Evolutionary conservation across 2,329 filamentous ascomycete genomes (phyloP), one percentile per base, ranked within the genome.

Genomic region (Lachnellula arida): DNA sequence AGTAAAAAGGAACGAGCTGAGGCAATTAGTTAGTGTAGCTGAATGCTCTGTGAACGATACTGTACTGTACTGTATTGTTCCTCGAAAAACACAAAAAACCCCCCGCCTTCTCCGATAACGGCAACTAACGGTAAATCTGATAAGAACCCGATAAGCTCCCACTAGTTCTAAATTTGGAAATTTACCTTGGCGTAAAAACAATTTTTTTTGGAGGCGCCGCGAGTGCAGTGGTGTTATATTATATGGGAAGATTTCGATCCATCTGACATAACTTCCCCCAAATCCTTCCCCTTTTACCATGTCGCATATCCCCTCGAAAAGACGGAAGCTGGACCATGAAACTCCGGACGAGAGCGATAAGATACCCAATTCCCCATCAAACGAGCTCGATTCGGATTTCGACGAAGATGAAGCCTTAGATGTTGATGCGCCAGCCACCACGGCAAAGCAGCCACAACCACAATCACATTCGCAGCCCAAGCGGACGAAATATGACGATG

Each of bases 271-370:
- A 32, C 28, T 32, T 32, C 28, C 11, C 3, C 37, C n/a, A 17
- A 40, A n/a, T 3, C 5, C 37, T 17, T n/a, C 37, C 15, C 14
- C 37, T 69, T 64, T 53, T 55, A 37, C 56, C 60, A 57, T 57
- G 55, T 40, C 55, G 14, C 40, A 47, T 42, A 51, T 63, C 54
- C 56, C 63, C 17, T 50, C 67, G 12, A 73, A 73, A 55, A 59
- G 70, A 50, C 67, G 71, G 23, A 73, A 73, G 60, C 57, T 71
- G 8, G 65, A 66, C 22, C 61, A 67, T 32, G 59, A 51, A 35
- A 54, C 19, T 32, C 47, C 54, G 7, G 44, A 56, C n/a, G 47
- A 51, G 15, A 32, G 19, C 19, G 42, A 44, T 11, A 11, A 19
- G 2, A 8, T n/a, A 3, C 17, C 19, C 19, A 9, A 15, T 11